phyloP scores from a whole-genome alignment of 208 protist species.

The Crithidia acanthocephali region DNA sequence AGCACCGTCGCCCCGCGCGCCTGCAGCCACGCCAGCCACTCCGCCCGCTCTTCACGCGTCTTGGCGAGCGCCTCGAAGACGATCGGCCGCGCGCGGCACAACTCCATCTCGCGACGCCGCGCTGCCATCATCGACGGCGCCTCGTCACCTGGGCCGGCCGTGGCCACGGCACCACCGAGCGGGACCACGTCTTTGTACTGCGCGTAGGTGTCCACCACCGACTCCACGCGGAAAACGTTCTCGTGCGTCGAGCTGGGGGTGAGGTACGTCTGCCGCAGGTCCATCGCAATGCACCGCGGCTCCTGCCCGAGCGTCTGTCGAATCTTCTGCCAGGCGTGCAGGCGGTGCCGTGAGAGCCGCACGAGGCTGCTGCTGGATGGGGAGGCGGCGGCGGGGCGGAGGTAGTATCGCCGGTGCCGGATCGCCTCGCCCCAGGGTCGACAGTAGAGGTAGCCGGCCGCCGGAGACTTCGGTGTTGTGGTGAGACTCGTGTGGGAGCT shows the following conservation, averaged over 20 bases:
- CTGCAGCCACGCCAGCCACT: conserved; percentile 27
- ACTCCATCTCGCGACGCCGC: conserved; percentile 21
- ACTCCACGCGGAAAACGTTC: conserved; percentile 16
- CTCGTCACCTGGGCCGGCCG: not conserved
- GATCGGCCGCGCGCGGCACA: conserved; percentile 13
- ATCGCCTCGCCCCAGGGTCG: conserved; percentile 27
- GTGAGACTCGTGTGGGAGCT: not conserved
- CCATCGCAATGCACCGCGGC: conserved; percentile 16
- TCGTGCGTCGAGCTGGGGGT: conserved; percentile 26
- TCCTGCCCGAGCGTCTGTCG: conserved; percentile 21
- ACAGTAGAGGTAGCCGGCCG: conserved; percentile 29
- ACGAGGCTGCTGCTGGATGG: conserved; percentile 1
- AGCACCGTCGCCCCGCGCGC: conserved; percentile 4
- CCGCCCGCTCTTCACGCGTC: conserved; percentile 15
- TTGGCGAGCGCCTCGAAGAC: conserved; percentile 30
- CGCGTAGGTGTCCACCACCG: conserved; percentile 20
- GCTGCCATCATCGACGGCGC: not conserved
- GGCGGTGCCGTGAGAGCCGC: conserved; percentile 28
- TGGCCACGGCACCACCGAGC: conserved; percentile 11
- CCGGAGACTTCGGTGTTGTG: not conserved
- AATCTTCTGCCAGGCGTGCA: conserved; percentile 24
- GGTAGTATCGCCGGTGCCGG: conserved; percentile 27
- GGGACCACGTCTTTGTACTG: conserved; percentile 5
- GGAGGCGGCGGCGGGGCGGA: conserved; percentile 1
- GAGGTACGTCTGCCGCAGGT: conserved; percentile 21